Base-by-base conservation (phyloP, 164 flowering plant species). In the Vitis rupestris region DNA sequence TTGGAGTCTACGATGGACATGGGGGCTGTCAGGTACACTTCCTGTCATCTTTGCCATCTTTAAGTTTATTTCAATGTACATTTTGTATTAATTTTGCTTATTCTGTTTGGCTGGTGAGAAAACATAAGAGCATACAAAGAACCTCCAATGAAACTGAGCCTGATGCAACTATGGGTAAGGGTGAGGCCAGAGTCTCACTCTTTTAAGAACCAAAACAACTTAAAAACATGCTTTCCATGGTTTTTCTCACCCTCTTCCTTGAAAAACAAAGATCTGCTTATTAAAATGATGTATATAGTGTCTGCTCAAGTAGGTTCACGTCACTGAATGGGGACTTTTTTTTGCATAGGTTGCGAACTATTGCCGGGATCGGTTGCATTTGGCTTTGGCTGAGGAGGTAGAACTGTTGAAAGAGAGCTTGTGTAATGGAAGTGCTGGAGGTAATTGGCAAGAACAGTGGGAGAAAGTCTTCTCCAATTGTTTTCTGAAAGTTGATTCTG, bases 281-380 rank as follows among this genome's bases (percentile, higher is more conserved):
- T 37, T 37, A 3, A 37, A 6, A 37, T 37, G 44, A 37, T 37
- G 4, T 37, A 3, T 37, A 37, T 37, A 6, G 44, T 37, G 4
- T 37, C 44, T 37, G 44, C 44, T 37, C 44, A 37, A 23, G 19
- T 13, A 2, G 16, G 30, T 11, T 30, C n/a, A 31, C 6, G 27
- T 66, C 2, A 54, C 15, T 52, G 31, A 31, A 0, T 29, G 23
- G 51, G 51, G 48, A 37, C 44, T 37, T 52, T 69, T 47, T 16
- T 52, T 44, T 67, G 54, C 61, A 4, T 67, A 92, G 97, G 97
- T 92, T 71, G 92, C 97, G 50, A 81, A 87, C 59, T 92, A 88
- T 65, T 90, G 97, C 64, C 80, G 82, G 5, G 86, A 88, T 30
- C 87, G 86, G n/a, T 12, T 92, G 19, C 97, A 92, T 78, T 61